phyloP scores from a whole-genome alignment of 2,329 filamentous ascomycete genomes.

The Coniochaeta prunicola region DNA sequence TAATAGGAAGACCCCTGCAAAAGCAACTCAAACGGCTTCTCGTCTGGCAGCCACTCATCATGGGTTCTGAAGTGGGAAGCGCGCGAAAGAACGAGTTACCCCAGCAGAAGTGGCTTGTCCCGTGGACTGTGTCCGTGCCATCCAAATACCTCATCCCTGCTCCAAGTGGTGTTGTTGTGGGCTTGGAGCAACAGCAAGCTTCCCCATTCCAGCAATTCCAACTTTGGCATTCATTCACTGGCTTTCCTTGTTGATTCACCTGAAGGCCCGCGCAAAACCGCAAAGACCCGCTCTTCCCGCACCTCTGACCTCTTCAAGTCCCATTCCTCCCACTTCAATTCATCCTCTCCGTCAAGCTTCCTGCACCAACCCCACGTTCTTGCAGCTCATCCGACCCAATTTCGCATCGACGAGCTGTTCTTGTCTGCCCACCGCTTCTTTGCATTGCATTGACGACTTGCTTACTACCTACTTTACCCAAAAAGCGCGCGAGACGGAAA shows the following conservation, averaged over 20 bases:
- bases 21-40: no score
- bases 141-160: background rate
- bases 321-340: constrained; percentile 9
- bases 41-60: background rate
- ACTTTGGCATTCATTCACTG: constrained; percentile 11
- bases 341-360: constrained; percentile 8
- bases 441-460: constrained; percentile 2
- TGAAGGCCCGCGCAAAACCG: constrained; percentile 4
- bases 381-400: constrained; percentile 10
- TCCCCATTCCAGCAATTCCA: constrained; percentile 9
- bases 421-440: constrained; percentile 1
- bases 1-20: no score
- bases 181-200: background rate
- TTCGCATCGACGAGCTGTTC: constrained; percentile 12
- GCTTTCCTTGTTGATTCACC: constrained; percentile 8
- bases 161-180: background rate
- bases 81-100: background rate
- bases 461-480: constrained; percentile 4
- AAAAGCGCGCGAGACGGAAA: background rate
- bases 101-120: background rate
- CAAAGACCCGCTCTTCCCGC: constrained; percentile 18
- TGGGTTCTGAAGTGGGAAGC: background rate
- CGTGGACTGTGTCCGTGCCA: background rate
- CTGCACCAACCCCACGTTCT: constrained; percentile 31
- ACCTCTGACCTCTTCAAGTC: constrained; percentile 14